Evolutionary conservation across 177 flowering plant genomes (phyloP).

Genomic region (Vitis hybrid): DNA sequence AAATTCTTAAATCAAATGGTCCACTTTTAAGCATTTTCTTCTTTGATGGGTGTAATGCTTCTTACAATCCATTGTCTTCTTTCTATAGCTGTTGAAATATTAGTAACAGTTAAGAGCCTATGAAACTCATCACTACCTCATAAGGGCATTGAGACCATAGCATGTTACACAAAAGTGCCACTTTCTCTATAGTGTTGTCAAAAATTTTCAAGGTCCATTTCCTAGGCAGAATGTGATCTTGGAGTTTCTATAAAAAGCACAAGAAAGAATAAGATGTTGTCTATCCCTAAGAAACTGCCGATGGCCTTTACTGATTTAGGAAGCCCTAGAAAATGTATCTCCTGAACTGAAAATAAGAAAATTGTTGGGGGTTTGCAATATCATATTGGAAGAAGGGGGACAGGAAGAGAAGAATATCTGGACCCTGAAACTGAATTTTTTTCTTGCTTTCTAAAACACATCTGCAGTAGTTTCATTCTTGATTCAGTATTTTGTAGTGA

Average conservation of each 20-base stretch:
- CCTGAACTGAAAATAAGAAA: background rate
- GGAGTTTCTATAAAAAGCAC: too few species aligned
- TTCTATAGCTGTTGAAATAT: too few species aligned
- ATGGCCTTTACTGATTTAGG: background rate
- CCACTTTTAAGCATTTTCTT: background rate
- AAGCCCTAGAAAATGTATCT: background rate
- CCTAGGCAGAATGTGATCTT: too few species aligned
- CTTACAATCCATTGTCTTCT: too few species aligned
- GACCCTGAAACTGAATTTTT: background rate
- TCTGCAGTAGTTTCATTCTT: background rate
- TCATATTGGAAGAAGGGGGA: background rate
- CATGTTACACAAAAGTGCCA: too few species aligned
- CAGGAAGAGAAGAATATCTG: background rate
- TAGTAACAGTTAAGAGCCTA: too few species aligned
- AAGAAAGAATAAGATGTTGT: too few species aligned
- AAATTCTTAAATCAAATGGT: too few species aligned
- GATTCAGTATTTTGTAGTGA: background rate
- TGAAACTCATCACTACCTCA: too few species aligned
- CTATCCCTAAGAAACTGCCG: background rate
- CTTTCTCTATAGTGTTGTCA: too few species aligned
- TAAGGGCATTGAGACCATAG: too few species aligned
- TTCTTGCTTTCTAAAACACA: background rate
- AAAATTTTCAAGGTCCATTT: too few species aligned
- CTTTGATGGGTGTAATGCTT: background rate
- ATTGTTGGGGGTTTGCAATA: background rate